Evolutionary conservation across 1,284 basidiomycete genomes (phyloP).

Genomic region (Ceratobasidium sp.): DNA sequence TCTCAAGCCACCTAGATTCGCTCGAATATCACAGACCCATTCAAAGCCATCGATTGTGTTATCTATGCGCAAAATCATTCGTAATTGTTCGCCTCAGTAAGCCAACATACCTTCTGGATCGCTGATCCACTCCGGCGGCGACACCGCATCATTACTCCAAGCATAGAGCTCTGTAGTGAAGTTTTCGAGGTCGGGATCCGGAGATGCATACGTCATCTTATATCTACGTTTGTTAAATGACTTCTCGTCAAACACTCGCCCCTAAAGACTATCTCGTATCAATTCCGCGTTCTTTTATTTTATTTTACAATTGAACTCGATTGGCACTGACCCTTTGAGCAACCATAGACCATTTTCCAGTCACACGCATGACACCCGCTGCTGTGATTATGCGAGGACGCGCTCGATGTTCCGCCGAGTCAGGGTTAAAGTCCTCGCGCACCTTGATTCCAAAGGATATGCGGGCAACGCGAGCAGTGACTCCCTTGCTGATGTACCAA

Average conservation of each 20-base stretch:
- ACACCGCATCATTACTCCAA: neutral
- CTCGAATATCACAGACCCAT: neutral
- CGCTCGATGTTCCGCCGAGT: neutral
- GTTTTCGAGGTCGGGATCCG: neutral
- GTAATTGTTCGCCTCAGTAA: no score
- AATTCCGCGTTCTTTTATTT: no score
- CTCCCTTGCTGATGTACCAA: neutral
- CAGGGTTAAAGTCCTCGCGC: neutral
- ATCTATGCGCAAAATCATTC: no score
- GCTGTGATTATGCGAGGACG: neutral
- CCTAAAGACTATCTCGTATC: neutral
- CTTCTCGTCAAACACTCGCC: neutral
- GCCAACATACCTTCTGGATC: neutral
- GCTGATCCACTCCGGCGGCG: neutral
- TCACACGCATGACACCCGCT: neutral
- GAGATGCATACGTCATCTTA: neutral
- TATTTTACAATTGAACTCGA: no score
- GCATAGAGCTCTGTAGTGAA: slow-evolving; percentile 5
- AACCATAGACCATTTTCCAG: neutral
- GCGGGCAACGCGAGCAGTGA: neutral
- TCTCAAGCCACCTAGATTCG: neutral
- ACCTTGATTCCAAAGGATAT: slow-evolving; percentile 8
- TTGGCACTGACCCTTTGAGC: neutral
- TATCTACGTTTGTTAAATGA: neutral
- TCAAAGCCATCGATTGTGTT: slow-evolving; percentile 1